Conservation (phyloP, 192 early-diverging fungal species). For the Coemansia umbellata region DNA sequence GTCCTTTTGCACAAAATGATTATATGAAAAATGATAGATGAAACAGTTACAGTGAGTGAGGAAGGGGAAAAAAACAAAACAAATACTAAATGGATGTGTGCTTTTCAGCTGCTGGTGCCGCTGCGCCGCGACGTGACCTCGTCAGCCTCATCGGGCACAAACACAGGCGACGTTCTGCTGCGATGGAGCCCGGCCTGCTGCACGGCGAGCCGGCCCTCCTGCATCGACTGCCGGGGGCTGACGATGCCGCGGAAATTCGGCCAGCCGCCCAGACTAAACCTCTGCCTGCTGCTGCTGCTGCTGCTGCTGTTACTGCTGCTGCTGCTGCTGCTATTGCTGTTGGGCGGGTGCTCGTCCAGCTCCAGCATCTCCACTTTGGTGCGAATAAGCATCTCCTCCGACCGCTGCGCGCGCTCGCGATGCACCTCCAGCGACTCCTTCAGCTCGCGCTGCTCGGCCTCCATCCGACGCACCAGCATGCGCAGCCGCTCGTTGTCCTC, state of each 20-base stretch:
- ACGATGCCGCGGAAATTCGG: constrained; percentile 32
- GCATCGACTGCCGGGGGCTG: constrained; percentile 29
- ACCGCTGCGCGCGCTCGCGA: constrained; percentile 1
- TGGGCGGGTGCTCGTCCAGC: constrained; percentile 27
- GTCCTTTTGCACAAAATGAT: no score
- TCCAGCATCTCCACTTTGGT: constrained; percentile 31
- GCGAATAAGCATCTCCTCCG: constrained; percentile 21
- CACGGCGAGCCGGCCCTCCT: no score
- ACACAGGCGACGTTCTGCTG: constrained; percentile 28
- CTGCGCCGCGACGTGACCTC: neutral
- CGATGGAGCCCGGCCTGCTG: constrained; percentile 42
- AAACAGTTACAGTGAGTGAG: no score
- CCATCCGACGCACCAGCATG: constrained; percentile 15
- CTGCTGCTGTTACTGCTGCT: neutral
- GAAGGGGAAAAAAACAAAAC: no score
- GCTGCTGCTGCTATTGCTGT: constrained; percentile 1
- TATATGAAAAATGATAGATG: neutral
- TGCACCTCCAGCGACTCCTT: neutral
- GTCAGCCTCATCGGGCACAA: neutral
- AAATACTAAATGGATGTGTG: no score
- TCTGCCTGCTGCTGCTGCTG: neutral
- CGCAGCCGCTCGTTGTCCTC: constrained; percentile 42
- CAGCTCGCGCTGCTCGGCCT: constrained; percentile 3
- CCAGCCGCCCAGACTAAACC: no score
- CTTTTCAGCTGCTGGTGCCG: neutral